Conservation (phyloP, 768 basidiomycete genomes). For the Pisolithus tinctorius region DNA sequence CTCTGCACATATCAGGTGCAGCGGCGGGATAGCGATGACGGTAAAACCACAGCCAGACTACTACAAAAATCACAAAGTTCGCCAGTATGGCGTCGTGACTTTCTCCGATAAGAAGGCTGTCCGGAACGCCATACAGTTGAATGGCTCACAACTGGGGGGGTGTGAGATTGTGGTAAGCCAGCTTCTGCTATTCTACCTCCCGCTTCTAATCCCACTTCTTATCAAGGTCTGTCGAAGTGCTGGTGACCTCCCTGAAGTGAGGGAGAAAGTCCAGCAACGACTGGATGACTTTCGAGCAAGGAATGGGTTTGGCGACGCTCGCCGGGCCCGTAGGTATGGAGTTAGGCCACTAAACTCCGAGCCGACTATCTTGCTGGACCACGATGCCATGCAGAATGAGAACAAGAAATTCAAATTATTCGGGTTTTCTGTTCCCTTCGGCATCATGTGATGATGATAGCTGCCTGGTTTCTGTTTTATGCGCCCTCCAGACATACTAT, state of each 20-base stretch:
- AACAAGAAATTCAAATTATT: conserved; percentile 7
- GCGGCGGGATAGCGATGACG: conserved; percentile 26
- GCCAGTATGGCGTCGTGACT: conserved; percentile 46
- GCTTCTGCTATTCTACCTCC: not conserved
- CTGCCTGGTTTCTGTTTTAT: not conserved
- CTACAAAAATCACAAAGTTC: conserved; percentile 33
- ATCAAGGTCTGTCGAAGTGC: conserved; percentile 22
- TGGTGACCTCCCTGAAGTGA: conserved; percentile 29
- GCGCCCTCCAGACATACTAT: not conserved
- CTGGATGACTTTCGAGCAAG: conserved; percentile 17
- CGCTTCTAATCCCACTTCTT: not conserved
- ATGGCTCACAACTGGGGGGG: conserved; percentile 32
- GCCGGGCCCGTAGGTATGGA: conserved; percentile 14
- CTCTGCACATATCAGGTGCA: conserved; percentile 22
- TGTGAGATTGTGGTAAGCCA: conserved; percentile 36
- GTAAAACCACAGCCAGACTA: conserved; percentile 17
- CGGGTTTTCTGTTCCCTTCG: conserved; percentile 12
- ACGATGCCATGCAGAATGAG: not conserved
- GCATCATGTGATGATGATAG: conserved; percentile 16
- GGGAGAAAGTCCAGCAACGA: conserved; percentile 22
- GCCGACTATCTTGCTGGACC: conserved; percentile 22
- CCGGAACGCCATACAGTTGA: conserved; percentile 34
- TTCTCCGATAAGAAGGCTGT: conserved; percentile 35
- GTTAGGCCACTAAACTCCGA: conserved; percentile 20
- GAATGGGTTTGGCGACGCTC: conserved; percentile 10